phyloP scores from a whole-genome alignment of 2,329 filamentous ascomycete genomes.

The Botryosphaeria dothidea region DNA sequence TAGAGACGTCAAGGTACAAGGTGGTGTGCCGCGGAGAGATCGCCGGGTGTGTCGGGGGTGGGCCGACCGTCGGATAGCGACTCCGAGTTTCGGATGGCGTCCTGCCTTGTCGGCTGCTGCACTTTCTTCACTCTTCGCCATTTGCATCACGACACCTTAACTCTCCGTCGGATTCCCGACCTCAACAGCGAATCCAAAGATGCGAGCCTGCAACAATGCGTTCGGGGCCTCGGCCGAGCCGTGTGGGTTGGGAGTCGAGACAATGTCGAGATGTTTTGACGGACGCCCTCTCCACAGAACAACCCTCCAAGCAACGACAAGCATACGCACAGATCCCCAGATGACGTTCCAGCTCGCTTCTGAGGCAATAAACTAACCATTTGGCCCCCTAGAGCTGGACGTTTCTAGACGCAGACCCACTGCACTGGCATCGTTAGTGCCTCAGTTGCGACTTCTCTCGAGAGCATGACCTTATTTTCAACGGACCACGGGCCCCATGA shows the following conservation, averaged over 20 bases:
- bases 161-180: background rate
- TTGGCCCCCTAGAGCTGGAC: background rate
- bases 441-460: slow-evolving; percentile 7
- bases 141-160: background rate
- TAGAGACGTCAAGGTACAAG: background rate
- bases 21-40: background rate
- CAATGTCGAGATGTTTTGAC: background rate
- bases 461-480: slow-evolving; percentile 6
- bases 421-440: background rate
- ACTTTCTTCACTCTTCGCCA: background rate
- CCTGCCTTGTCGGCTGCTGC: background rate
- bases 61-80: background rate
- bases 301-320: background rate
- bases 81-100: background rate
- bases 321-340: background rate
- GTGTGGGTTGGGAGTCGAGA: background rate
- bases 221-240: background rate
- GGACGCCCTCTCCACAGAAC: background rate
- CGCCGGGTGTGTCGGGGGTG: background rate
- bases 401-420: background rate
- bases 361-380: background rate
- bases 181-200: background rate
- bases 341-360: background rate
- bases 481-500: background rate
- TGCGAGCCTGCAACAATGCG: background rate